A percentile compares a stretch with the other conserved stretches of the same genome.
phyloP scores from a whole-genome alignment of 257 asterid genomes.

The Rhazya stricta region DNA sequence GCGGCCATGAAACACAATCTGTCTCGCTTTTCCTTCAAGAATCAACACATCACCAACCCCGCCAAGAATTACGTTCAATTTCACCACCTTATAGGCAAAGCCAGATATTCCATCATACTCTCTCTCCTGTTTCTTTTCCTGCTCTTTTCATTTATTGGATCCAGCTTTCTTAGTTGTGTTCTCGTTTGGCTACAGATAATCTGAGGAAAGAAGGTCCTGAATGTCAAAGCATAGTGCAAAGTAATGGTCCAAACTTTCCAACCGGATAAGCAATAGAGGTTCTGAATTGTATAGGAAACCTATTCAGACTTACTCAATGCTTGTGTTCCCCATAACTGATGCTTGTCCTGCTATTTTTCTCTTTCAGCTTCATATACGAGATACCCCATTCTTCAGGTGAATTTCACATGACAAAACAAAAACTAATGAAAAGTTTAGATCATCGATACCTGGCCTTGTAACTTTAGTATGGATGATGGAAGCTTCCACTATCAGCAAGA shows the following conservation, averaged over 20 bases:
- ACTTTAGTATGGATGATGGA: background rate
- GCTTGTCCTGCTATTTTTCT: background rate
- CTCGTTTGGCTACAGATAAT: constrained; percentile 8
- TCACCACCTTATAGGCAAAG: constrained; percentile 13
- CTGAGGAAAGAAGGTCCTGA: background rate
- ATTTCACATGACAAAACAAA: background rate
- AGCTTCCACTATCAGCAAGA: background rate
- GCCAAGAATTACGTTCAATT: background rate
- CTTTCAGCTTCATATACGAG: background rate
- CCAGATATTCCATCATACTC: background rate
- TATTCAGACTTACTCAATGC: background rate
- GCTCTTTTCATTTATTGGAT: background rate
- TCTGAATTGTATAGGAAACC: background rate
- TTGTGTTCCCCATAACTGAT: background rate
- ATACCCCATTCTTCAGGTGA: background rate
- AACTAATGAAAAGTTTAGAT: background rate
- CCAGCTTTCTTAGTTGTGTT: constrained; percentile 4
- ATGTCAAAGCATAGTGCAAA: background rate
- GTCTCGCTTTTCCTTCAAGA: constrained; percentile 2
- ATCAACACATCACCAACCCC: background rate
- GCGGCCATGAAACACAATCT: background rate
- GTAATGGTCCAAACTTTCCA: constrained; percentile 2
- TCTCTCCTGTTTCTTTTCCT: background rate
- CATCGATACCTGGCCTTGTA: background rate
- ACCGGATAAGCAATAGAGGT: background rate